These are phyloP conservation scores for Inonotus obliquus DNA, from an alignment of 1,284 basidiomycete genomes.

Conservation along the genomic window DNA sequence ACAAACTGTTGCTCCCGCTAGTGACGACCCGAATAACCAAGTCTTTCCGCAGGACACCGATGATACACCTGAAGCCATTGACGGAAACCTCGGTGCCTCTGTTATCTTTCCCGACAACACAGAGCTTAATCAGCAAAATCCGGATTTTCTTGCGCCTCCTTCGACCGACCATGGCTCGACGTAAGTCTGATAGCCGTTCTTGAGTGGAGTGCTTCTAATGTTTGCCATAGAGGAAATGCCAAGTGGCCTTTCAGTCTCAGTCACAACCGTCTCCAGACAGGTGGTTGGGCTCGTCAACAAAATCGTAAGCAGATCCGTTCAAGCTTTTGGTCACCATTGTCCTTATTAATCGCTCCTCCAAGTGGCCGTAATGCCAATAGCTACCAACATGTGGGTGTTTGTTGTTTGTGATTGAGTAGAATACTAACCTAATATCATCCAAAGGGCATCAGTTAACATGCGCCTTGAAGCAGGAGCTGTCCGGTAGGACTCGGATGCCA, in stretches of 20 bases:
- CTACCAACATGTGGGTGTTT: constrained; percentile 38
- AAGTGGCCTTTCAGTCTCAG: constrained; percentile 72
- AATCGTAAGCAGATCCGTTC: constrained; percentile 39
- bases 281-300: constrained; percentile 72
- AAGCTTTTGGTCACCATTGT: neutral
- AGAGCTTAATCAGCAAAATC: constrained; percentile 49
- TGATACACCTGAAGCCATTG: constrained; percentile 32
- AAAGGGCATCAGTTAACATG: constrained; percentile 68
- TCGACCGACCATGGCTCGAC: constrained; percentile 61
- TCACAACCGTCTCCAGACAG: constrained; percentile 63
- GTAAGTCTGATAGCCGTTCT: constrained; percentile 32
- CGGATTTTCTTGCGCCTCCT: constrained; percentile 61
- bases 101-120: constrained; percentile 56
- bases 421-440: neutral
- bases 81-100: constrained; percentile 26
- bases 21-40: constrained; percentile 46
- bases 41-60: constrained; percentile 33
- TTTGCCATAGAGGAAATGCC: constrained; percentile 42
- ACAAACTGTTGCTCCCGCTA: constrained; percentile 43
- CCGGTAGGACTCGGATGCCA: constrained; percentile 36
- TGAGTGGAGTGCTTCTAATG: neutral
- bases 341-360: constrained; percentile 15
- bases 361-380: constrained; percentile 58
- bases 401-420: neutral
- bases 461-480: constrained; percentile 59